Percentiles rank a stretch among this genome's conserved stretches.
Evolutionary conservation across 768 basidiomycete species (phyloP).

Genomic region (Tricholoma matsutake): DNA sequence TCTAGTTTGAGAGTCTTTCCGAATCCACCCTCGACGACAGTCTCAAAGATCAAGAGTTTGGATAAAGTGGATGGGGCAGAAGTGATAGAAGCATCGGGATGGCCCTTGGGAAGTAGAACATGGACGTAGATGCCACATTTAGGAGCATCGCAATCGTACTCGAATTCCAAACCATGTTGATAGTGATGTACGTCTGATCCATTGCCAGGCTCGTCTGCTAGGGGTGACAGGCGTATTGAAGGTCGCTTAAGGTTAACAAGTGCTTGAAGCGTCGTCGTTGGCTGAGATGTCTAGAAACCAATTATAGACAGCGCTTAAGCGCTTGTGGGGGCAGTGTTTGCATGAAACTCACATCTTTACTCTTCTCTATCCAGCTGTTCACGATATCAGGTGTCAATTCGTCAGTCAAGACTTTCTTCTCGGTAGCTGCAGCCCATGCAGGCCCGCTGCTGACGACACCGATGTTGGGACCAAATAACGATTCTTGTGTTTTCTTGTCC

Average conservation of each 20-base stretch:
- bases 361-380: constrained; percentile 80
- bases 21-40: constrained; percentile 80
- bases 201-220: constrained; percentile 45
- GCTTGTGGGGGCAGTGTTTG: neutral
- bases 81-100: constrained; percentile 49
- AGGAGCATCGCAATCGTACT: constrained; percentile 89
- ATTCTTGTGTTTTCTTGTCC: constrained; percentile 67
- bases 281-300: constrained; percentile 57
- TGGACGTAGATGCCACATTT: constrained; percentile 79
- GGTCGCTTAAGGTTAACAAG: constrained; percentile 94
- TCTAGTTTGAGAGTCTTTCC: constrained; percentile 69
- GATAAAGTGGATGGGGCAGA: constrained; percentile 34
- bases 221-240: constrained; percentile 72
- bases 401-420: constrained; percentile 63
- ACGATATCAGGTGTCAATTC: constrained; percentile 82
- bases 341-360: constrained; percentile 68
- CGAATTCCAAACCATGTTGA: constrained; percentile 83
- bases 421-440: constrained; percentile 61
- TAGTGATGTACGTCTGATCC: constrained; percentile 45
- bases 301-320: neutral
- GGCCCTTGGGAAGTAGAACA: constrained; percentile 64
- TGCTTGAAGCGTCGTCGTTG: constrained; percentile 92
- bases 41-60: constrained; percentile 57
- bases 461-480: constrained; percentile 90
- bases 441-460: constrained; percentile 71